A percentile compares a stretch with the other conserved stretches of the same genome.
These are phyloP conservation scores for Plasmodium vivax DNA, from an alignment of 169 alveolate genomes.

Conservation along the genomic window DNA sequence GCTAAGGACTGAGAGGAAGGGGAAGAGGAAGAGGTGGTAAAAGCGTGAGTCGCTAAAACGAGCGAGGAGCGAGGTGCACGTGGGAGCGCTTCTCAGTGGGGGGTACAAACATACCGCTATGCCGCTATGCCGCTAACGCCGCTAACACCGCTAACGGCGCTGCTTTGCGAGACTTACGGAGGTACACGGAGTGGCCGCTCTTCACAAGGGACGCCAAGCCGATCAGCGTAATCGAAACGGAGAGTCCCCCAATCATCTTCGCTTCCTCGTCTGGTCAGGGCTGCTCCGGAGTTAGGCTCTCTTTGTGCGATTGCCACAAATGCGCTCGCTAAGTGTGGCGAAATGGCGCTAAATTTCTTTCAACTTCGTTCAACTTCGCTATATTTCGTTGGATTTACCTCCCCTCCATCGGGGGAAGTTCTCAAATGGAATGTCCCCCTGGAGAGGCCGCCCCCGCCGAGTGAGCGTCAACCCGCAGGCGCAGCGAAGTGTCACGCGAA, in stretches of 20 bases:
- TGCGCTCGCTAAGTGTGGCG: not conserved
- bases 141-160: no score
- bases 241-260: conserved; percentile 2
- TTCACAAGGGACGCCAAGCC: conserved; percentile 56
- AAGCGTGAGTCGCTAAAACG: not conserved
- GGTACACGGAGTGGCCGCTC: conserved; percentile 58
- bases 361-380: not conserved
- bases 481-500: not conserved
- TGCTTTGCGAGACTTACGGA: conserved; percentile 9
- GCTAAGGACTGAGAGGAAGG: not conserved
- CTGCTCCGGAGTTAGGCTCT: not conserved
- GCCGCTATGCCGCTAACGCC: no score
- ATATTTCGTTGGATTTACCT: not conserved
- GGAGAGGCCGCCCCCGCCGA: not conserved
- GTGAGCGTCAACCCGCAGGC: not conserved
- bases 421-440: not conserved
- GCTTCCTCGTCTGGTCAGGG: not conserved
- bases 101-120: not conserved
- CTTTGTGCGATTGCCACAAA: not conserved
- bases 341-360: no score
- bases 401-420: not conserved
- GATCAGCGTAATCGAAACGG: conserved; percentile 36
- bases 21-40: not conserved
- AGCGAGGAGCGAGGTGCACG: no score
- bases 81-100: not conserved